phyloP scores from a whole-genome alignment of 2,329 filamentous ascomycete species.

The Diaporthe sp. region DNA sequence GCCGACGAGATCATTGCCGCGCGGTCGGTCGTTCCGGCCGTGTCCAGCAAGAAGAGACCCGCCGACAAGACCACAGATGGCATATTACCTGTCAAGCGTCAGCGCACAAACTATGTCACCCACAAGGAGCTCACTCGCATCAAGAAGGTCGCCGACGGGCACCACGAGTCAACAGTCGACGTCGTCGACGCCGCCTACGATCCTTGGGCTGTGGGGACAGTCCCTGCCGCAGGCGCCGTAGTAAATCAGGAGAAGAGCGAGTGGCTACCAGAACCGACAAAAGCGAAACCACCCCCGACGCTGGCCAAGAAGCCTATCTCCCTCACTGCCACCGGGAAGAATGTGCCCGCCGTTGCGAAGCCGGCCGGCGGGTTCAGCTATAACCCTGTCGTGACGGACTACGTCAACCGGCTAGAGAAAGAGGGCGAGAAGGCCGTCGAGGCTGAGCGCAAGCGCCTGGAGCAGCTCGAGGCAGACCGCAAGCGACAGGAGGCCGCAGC shows the following conservation, averaged over 20 bases:
- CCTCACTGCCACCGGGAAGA: constrained; percentile 85
- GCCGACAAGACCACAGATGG: constrained; percentile 80
- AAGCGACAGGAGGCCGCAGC: constrained; percentile 77
- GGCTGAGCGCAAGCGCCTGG: constrained; percentile 81
- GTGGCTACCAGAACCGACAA: constrained; percentile 31
- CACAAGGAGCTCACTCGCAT: constrained; percentile 87
- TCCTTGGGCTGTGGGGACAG: constrained; percentile 73
- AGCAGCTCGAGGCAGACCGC: constrained; percentile 75
- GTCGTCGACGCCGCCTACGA: constrained; percentile 80
- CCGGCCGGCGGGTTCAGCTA: constrained; percentile 91
- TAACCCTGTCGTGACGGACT: constrained; percentile 90
- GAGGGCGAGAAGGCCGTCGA: constrained; percentile 86
- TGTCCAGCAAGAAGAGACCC: constrained; percentile 83
- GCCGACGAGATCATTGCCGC: constrained; percentile 91
- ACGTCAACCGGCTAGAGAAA: constrained; percentile 79
- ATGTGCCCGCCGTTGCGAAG: constrained; percentile 81
- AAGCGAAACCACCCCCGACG: constrained; percentile 76
- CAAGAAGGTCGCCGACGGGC: constrained; percentile 82
- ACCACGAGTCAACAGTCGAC: constrained; percentile 68
- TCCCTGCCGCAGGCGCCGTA: constrained; percentile 46
- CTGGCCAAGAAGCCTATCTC: constrained; percentile 84
- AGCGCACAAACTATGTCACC: constrained; percentile 83
- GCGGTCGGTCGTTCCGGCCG: constrained; percentile 84
- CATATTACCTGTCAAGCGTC: constrained; percentile 80
- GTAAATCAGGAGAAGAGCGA: constrained; percentile 67